These are phyloP conservation scores for Sphaceloma murrayae DNA, from an alignment of 2,329 filamentous ascomycete species.

Conservation along the genomic window DNA sequence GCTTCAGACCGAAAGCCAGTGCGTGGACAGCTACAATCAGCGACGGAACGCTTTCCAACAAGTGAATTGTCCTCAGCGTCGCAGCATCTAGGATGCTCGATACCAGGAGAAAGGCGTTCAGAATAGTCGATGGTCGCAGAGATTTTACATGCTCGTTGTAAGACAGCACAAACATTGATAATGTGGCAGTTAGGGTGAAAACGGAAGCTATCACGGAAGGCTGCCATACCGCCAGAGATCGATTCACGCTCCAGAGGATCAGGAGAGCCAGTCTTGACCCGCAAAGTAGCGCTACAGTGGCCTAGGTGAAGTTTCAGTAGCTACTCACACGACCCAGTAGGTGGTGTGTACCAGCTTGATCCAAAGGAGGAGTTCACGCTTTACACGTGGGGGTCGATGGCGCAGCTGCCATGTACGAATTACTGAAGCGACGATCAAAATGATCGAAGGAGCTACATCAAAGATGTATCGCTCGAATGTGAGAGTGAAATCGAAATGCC, in stretches of 20 bases:
- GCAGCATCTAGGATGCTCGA: constrained; percentile 16
- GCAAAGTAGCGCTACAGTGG: constrained; percentile 2
- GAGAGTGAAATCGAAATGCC: constrained; percentile 33
- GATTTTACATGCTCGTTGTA: constrained; percentile 18
- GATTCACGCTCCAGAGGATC: constrained; percentile 6
- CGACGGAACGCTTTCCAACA: constrained; percentile 24
- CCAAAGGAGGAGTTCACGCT: constrained; percentile 11
- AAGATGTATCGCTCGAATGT: constrained; percentile 31
- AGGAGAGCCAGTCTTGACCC: constrained; percentile 14
- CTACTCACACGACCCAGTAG: not conserved
- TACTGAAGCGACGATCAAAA: constrained; percentile 27
- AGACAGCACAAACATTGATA: constrained; percentile 14
- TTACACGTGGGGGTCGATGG: constrained; percentile 23
- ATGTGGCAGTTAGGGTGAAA: constrained; percentile 1
- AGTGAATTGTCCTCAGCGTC: constrained; percentile 17
- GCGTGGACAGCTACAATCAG: constrained; percentile 29
- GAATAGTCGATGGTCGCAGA: constrained; percentile 16
- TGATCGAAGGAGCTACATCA: constrained; percentile 26
- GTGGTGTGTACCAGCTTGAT: constrained; percentile 9
- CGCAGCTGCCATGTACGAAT: constrained; percentile 26
- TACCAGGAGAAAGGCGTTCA: constrained; percentile 17
- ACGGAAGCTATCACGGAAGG: constrained; percentile 8
- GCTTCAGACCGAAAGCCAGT: constrained; percentile 27
- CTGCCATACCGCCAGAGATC: constrained; percentile 2
- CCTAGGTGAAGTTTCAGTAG: constrained; percentile 8